Evolutionary conservation across 2,329 filamentous ascomycete genomes (phyloP), one percentile per base, ranked within the genome.

Genomic region (Colletotrichum gigasporum): DNA sequence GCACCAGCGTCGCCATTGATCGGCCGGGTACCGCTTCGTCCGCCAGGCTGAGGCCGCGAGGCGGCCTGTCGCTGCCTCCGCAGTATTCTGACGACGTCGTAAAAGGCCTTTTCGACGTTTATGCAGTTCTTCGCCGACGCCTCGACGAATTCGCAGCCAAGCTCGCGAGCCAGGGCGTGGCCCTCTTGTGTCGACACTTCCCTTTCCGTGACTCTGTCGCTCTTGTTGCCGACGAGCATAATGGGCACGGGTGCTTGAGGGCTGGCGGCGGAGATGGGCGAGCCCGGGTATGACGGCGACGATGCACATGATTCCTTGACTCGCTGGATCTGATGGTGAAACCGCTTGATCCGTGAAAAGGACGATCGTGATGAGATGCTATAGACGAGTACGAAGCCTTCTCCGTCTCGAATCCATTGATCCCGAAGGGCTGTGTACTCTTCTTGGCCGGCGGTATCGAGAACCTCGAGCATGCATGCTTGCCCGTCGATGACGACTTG

Each of bases 71-170:
- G 87, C 79, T 97, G 94, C 71, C 92, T 89, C 71, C 96, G 90
- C 69, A 99, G 83, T 77, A 96, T 92, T 70, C 96, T 85, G 57
- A 98, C 96, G 7, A 99, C 96, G 74, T 99, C 96, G 79, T 97
- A 98, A 75, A 99, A 98, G 30, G 94, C 95, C 84, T 97, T 98
- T 79, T 97, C 96, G 56, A 97, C 95, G 73, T 98, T 97, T 83
- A 97, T 94, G 81, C 94, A 97, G 77, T 97, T 97, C 83, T 97
- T 97, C 34, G 95, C 95, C 6, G 94, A 97, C 2, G 95, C 94
- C 79, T 98, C 95, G 71, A 97, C 94, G 72, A 98, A 98, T 71
- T 97, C 94, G 80, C 96, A 98, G 67, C 93, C 93, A 37, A 99
- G 83, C 73, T 97, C 93, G 72, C 94, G 91, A 58, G 96, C 95